Percentiles rank a stretch among this genome's conserved stretches.
phyloP scores from a whole-genome alignment of 2,329 filamentous ascomycete species.

The Eutypella sp. region DNA sequence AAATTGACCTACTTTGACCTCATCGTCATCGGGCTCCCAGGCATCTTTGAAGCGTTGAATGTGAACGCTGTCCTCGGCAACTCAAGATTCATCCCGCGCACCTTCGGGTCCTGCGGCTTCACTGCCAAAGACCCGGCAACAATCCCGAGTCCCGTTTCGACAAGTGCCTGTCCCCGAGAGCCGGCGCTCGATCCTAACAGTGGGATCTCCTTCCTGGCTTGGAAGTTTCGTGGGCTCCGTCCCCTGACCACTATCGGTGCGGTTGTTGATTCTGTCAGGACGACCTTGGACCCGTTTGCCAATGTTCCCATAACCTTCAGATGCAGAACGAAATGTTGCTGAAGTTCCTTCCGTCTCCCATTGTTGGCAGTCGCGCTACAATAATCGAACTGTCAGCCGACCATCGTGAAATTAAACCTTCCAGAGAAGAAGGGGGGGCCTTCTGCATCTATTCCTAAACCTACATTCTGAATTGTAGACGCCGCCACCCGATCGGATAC shows the following conservation, averaged over 20 bases:
- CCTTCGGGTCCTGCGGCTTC: slow-evolving; percentile 51
- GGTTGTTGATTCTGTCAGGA: slow-evolving; percentile 78
- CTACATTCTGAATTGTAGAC: slow-evolving; percentile 82
- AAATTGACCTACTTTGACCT: slow-evolving; percentile 50
- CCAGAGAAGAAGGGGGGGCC: background rate
- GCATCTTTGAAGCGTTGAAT: slow-evolving; percentile 53
- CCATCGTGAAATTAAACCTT: slow-evolving; percentile 3
- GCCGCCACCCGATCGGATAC: slow-evolving; percentile 90
- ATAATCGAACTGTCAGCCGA: too few relatives aligned
- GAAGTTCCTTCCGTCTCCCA: slow-evolving; percentile 85
- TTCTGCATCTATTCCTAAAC: slow-evolving; percentile 21
- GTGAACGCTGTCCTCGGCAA: slow-evolving; percentile 53
- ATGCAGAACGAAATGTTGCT: slow-evolving; percentile 91
- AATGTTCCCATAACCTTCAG: slow-evolving; percentile 82
- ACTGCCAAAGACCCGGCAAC: slow-evolving; percentile 51
- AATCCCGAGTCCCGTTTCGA: slow-evolving; percentile 58
- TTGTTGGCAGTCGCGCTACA: slow-evolving; percentile 88
- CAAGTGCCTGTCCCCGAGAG: slow-evolving; percentile 69
- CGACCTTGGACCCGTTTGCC: slow-evolving; percentile 74
- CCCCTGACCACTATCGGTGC: slow-evolving; percentile 91
- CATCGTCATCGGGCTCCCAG: slow-evolving; percentile 49
- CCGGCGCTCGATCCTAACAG: slow-evolving; percentile 72
- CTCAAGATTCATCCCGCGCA: slow-evolving; percentile 48
- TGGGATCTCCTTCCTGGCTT: slow-evolving; percentile 87
- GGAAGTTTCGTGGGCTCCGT: slow-evolving; percentile 89